These are phyloP conservation scores for Pterocarpus santalinus DNA, from an alignment of 306 rosid genomes.

Conservation along the genomic window DNA sequence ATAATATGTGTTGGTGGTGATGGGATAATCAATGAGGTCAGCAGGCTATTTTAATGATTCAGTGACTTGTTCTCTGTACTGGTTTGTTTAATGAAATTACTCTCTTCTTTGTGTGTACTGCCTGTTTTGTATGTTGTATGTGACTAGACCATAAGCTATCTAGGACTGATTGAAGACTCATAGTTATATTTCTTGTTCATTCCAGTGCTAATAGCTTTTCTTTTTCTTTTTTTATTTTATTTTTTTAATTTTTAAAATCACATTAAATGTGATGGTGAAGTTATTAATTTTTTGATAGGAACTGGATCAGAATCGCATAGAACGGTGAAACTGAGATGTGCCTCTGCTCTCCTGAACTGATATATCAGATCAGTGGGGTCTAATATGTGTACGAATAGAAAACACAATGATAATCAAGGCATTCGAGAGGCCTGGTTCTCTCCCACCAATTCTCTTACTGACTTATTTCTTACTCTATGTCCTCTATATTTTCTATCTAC, in stretches of 20 bases:
- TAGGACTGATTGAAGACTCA: constrained; percentile 27
- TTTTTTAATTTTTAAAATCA: not conserved
- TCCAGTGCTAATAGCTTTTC: constrained; percentile 11
- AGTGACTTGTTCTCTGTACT: constrained; percentile 31
- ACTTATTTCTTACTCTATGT: constrained; percentile 1
- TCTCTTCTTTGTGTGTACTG: constrained; percentile 12
- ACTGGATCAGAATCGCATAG: not conserved
- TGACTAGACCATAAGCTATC: constrained; percentile 17
- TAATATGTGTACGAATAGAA: constrained; percentile 25
- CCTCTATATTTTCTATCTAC: not conserved
- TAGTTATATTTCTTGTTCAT: constrained; percentile 16
- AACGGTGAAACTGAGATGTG: not conserved
- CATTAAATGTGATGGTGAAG: not conserved
- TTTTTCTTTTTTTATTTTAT: not conserved
- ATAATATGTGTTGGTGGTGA: constrained; percentile 99
- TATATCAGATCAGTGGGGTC: constrained; percentile 16
- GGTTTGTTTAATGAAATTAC: constrained; percentile 30
- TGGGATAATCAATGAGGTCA: constrained; percentile 98
- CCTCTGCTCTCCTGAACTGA: constrained; percentile 1
- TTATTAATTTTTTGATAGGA: constrained; percentile 8
- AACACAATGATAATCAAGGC: constrained; percentile 2
- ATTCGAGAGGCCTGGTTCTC: constrained; percentile 19
- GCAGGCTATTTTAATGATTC: constrained; percentile 41
- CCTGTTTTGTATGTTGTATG: not conserved
- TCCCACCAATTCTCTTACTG: constrained; percentile 1